phyloP scores from a whole-genome alignment of 179 eudicot species.

The Dionaea muscipula region DNA sequence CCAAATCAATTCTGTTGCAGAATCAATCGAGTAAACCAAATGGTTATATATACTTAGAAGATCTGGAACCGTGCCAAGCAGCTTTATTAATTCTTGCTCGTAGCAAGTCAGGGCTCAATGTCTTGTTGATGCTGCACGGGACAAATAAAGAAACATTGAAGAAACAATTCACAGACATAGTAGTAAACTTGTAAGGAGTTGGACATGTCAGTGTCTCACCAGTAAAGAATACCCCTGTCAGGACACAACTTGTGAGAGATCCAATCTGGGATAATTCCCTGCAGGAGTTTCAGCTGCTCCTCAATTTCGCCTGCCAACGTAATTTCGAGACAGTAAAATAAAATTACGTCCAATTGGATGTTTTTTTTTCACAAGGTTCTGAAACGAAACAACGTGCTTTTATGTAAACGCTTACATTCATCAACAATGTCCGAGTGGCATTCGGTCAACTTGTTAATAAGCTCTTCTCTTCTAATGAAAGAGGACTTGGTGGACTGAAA shows the following conservation, averaged over 20 bases:
- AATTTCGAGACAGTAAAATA: neutral
- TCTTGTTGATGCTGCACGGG: conserved; percentile 28
- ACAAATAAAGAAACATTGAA: neutral
- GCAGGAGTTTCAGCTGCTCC: conserved; percentile 28
- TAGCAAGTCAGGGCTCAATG: conserved; percentile 18
- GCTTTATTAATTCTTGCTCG: conserved; percentile 20
- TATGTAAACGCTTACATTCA: conserved; percentile 36
- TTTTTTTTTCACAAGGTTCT: too few relatives aligned
- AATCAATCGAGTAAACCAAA: too few relatives aligned
- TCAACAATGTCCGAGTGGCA: conserved; percentile 46
- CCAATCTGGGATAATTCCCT: conserved; percentile 32
- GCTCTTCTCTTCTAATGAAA: conserved; percentile 54
- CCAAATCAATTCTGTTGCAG: too few relatives aligned
- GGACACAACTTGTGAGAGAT: conserved; percentile 24
- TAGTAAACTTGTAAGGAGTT: neutral
- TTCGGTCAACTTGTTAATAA: conserved; percentile 41
- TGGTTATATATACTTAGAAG: too few relatives aligned
- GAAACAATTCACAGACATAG: neutral
- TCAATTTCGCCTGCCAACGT: conserved; percentile 24
- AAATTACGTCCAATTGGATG: too few relatives aligned
- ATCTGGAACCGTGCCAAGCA: too few relatives aligned
- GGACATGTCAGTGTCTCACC: conserved; percentile 12
- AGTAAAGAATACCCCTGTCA: conserved; percentile 18
- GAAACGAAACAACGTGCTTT: too few relatives aligned
- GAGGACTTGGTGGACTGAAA: conserved; percentile 60